Evolutionary conservation across 345 rosid genomes (phyloP), one percentile per base, ranked within the genome.

Genomic region (Kernera saxatilis): DNA sequence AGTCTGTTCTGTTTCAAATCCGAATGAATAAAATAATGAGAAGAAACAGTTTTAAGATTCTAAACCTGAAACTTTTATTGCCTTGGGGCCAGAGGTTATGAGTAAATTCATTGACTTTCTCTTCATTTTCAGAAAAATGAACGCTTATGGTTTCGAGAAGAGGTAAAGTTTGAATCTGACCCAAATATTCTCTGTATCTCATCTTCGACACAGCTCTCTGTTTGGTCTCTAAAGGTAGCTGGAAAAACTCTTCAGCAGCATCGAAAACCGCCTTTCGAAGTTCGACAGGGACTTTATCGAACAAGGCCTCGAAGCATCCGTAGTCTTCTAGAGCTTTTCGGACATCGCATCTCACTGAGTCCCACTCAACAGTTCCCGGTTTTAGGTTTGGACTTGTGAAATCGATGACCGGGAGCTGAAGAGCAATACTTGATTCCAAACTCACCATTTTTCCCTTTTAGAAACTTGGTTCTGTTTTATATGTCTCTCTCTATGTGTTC

Each of bases 241-340:
- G 3, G 8, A 67, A 74, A 40, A 33, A 39, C 7, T 74, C 54
- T 3, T 74, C 23, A 15, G 74, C 30, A 15, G 21, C 73, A 39
- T 40, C 39, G 14, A 74, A 67, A 21, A 74, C 7, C 15, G 46
- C 73, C 37, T 58, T 59, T 18, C 62, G 48, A 48, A 67, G 48
- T 25, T 74, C 23, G 22, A 21, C 21, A n/a, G 62, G 46, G 22
- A 74, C 55, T 60, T 67, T 59, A 22, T 74, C 78, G 10, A 74
- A 74, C 54, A 66, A 66, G 63, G 74, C 78, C 55, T 74, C 69
- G 1, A 74, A 74, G 29, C 78, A 50, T 59, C 69, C 78, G 0
- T 58, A 74, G 14, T 67, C 74, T 74, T 59, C 78, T 30, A 74
- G 39, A 32, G 69, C 68, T 67, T n/a, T 68, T 33, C 69, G 30